Conservation (phyloP, 140 eudicot genomes). For the Senecio squalidus region DNA sequence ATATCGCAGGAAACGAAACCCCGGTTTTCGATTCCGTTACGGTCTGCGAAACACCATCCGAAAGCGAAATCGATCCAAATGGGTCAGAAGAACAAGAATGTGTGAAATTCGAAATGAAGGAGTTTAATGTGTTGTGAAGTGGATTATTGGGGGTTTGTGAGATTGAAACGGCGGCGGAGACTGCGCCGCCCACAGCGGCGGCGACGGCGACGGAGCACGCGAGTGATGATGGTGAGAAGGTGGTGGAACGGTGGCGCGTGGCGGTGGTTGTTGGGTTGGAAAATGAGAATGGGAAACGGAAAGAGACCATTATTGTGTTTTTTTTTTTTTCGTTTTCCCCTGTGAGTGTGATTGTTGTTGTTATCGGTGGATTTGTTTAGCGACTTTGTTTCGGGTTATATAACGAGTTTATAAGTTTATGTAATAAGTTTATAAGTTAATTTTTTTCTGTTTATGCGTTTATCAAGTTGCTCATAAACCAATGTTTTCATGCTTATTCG, state of each 20-base stretch:
- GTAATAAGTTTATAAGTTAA: too few species aligned
- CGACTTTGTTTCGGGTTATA: too few species aligned
- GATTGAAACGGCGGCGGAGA: constrained; percentile 43
- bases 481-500: too few species aligned
- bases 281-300: constrained; percentile 76
- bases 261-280: too few species aligned
- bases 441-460: too few species aligned
- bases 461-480: too few species aligned
- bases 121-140: constrained; percentile 39
- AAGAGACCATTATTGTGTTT: constrained; percentile 43
- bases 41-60: constrained; percentile 32
- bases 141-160: constrained; percentile 38
- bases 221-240: constrained; percentile 22
- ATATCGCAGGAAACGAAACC: constrained; percentile 50
- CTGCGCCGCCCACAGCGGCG: constrained; percentile 38
- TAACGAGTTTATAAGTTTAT: too few species aligned
- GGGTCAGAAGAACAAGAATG: constrained; percentile 40
- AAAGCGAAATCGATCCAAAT: constrained; percentile 86
- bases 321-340: constrained; percentile 18
- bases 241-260: constrained; percentile 42
- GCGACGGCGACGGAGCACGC: constrained; percentile 42
- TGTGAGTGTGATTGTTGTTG: constrained; percentile 13
- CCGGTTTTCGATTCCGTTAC: constrained; percentile 73
- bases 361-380: constrained; percentile 7
- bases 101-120: constrained; percentile 35